Conservation (phyloP, 2,329 filamentous ascomycete species). For the Xylaria sp. region DNA sequence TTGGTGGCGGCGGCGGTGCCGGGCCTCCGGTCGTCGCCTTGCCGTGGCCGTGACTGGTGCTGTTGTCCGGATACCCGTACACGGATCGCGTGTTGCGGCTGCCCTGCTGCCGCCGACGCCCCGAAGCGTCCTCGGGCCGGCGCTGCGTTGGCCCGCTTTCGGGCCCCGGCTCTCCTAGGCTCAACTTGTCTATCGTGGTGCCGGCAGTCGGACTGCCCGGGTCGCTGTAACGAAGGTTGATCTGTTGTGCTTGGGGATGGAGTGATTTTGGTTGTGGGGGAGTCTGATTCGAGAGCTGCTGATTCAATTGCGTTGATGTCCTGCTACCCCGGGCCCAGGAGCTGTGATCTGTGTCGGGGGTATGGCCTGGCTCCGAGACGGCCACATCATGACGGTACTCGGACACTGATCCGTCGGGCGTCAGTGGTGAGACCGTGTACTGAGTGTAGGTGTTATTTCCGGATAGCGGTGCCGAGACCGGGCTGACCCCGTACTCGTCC, state of each 20-base stretch:
- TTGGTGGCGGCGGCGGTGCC: no score
- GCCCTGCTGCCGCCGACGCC: background rate
- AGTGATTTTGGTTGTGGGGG: background rate
- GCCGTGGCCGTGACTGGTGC: background rate
- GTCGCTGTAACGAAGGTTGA: conserved; percentile 30
- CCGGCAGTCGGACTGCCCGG: conserved; percentile 26
- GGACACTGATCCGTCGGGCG: conserved; percentile 21
- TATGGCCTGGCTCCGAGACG: background rate
- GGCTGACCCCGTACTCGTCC: conserved; percentile 28
- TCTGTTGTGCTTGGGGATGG: conserved; percentile 17
- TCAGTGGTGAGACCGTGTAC: conserved; percentile 32
- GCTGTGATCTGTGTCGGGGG: background rate
- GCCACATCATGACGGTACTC: conserved; percentile 7
- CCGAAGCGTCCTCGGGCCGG: background rate
- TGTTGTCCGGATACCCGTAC: background rate
- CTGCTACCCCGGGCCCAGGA: background rate
- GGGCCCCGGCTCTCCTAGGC: conserved; percentile 24
- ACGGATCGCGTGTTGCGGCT: background rate
- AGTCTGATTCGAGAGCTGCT: background rate
- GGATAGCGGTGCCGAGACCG: conserved; percentile 22
- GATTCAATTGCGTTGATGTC: background rate
- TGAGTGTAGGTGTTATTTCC: conserved; percentile 12
- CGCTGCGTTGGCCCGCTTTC: conserved; percentile 5
- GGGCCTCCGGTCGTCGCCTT: background rate
- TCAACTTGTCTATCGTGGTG: conserved; percentile 14